Conservation (phyloP, 495 filamentous ascomycete genomes). For the Neurospora sp. region DNA sequence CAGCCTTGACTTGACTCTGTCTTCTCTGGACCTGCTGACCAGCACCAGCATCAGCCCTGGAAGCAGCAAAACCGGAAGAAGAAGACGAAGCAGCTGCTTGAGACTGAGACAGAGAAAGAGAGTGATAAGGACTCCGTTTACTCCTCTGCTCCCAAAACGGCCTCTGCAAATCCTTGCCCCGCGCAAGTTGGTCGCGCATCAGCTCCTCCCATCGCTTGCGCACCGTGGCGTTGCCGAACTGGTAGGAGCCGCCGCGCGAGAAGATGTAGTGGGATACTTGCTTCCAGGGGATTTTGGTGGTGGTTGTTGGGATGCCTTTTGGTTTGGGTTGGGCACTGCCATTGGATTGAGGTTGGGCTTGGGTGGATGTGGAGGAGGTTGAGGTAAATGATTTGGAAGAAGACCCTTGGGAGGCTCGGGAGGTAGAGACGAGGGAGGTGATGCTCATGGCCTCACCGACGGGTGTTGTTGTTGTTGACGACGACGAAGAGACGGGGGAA, state of each 20-base stretch:
- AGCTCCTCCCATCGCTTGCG: conserved; percentile 70
- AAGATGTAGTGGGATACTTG: conserved; percentile 64
- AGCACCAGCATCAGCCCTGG: too few relatives aligned
- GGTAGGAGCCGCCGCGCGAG: conserved; percentile 63
- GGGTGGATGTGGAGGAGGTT: conserved; percentile 1
- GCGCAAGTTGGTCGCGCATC: conserved; percentile 11
- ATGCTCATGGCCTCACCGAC: too few relatives aligned
- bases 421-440: too few relatives aligned
- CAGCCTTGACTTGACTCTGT: too few relatives aligned
- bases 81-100: background rate
- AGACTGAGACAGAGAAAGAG: background rate
- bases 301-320: background rate
- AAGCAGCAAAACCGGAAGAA: background rate
- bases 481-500: background rate
- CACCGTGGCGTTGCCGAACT: conserved; percentile 78
- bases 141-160: conserved; percentile 9
- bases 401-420: too few relatives aligned
- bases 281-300: conserved; percentile 68
- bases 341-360: background rate
- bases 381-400: too few relatives aligned
- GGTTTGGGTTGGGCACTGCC: too few relatives aligned
- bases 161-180: conserved; percentile 3
- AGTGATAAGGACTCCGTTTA: background rate
- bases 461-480: too few relatives aligned
- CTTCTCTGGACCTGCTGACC: too few relatives aligned